Evolutionary conservation across 2,329 filamentous ascomycete species (phyloP).

Genomic region (Colletotrichum abscissum): DNA sequence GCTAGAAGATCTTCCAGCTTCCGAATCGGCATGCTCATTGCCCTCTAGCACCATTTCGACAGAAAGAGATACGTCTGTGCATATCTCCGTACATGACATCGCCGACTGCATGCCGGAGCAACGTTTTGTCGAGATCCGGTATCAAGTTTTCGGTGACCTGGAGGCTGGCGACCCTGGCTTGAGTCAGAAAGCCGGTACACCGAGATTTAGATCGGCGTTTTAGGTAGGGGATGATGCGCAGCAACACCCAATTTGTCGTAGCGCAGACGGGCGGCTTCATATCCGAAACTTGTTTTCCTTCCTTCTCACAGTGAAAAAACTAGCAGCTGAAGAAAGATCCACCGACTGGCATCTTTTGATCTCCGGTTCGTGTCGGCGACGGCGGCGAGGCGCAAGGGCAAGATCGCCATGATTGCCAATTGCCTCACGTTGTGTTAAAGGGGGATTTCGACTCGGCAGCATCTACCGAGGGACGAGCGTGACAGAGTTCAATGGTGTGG

Average conservation of each 20-base stretch:
- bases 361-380: background rate
- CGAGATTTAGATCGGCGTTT: slow-evolving; percentile 20
- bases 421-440: background rate
- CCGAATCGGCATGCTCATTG: background rate
- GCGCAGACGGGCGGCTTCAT: background rate
- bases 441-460: background rate
- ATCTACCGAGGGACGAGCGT: background rate
- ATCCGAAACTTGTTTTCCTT: background rate
- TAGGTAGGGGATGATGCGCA: background rate
- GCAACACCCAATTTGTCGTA: slow-evolving; percentile 13
- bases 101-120: background rate
- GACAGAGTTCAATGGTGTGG: slow-evolving; percentile 8
- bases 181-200: slow-evolving; percentile 18
- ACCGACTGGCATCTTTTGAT: background rate
- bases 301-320: background rate
- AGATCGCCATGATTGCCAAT: slow-evolving; percentile 3
- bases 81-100: background rate
- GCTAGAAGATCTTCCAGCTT: background rate
- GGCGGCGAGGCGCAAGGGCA: background rate
- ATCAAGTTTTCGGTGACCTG: background rate
- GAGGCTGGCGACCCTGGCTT: background rate
- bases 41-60: background rate
- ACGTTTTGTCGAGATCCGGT: slow-evolving; percentile 5
- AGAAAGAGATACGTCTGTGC: background rate
- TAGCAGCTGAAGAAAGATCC: background rate